Evolutionary conservation across 306 rosid genomes (phyloP).

Genomic region (Cicer yamashitae): DNA sequence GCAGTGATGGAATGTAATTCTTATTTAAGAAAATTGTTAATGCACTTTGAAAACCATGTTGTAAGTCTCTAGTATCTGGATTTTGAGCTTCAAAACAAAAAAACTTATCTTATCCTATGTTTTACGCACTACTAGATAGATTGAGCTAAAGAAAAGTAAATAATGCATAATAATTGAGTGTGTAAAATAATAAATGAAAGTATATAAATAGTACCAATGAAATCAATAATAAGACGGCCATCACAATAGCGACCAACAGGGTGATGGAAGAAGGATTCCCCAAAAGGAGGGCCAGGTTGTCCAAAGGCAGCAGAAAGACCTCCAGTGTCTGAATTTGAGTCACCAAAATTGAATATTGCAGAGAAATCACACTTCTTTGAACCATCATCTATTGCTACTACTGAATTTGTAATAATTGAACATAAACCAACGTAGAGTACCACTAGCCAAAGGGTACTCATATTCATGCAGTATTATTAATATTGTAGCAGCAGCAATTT

Average conservation of each 20-base stretch:
- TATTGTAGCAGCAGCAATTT: background rate
- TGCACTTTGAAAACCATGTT: no score
- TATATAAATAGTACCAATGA: slow-evolving; percentile 54
- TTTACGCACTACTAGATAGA: background rate
- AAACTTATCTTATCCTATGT: slow-evolving; percentile 1
- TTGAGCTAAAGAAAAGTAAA: background rate
- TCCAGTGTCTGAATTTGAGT: slow-evolving; percentile 94
- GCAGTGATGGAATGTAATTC: background rate
- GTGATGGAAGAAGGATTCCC: slow-evolving; percentile 61
- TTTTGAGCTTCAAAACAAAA: background rate
- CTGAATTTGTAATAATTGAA: slow-evolving; percentile 37
- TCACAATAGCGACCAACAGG: slow-evolving; percentile 78
- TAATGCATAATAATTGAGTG: background rate
- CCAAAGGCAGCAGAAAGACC: slow-evolving; percentile 92
- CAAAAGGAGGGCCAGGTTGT: slow-evolving; percentile 68
- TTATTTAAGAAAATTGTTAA: background rate
- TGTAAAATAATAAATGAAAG: background rate
- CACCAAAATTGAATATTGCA: slow-evolving; percentile 88
- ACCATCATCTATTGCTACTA: background rate
- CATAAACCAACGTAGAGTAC: slow-evolving; percentile 37
- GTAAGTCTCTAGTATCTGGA: no score
- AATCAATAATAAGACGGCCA: slow-evolving; percentile 74
- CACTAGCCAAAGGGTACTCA: slow-evolving; percentile 37
- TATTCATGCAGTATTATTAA: background rate
- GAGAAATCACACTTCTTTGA: slow-evolving; percentile 63